Base-by-base conservation (phyloP, 331 rosid species). In the Quercus lobata region DNA sequence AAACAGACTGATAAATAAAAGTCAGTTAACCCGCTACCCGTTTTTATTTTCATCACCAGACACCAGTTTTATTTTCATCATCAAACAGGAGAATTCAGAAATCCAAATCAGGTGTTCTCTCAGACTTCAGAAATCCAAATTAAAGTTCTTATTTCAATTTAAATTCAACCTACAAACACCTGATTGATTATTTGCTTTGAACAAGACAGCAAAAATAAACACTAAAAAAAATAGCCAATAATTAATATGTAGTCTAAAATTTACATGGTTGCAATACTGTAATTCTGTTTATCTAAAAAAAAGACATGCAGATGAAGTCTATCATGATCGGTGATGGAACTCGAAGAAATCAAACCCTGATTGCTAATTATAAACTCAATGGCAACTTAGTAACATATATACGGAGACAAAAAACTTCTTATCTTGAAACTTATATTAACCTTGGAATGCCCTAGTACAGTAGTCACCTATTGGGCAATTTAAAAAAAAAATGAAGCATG, bases 321-420 rank as follows among this genome's bases (percentile, higher is more conserved):
- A 62, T 16, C 69, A 62, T 27, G 69, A 63, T 15, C n/a, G 18
- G 5, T 19, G 30, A 63, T 2, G 21, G n/a, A 29, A 29, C 69
- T 5, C 11, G 4, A 16, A 29, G 37, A 62, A 62, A 62, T 11
- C 37, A 62, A 27, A 27, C 21, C 30, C 16, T 24, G 21, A 35
- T 63, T 17, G 18, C 37, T 63, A 10, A 17, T 30, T 18, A 66
- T 30, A 32, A 66, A 1, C 22, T 18, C 14, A 3, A 17, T 5
- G 35, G 71, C 46, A 66, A 34, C 7, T 32, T 32, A 18, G 52
- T 34, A 18, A 18, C 54, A 7, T 79, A 44, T 80, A 53, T 85
- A 76, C 86, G 79, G 16, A 75, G 35, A 82, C 54, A n/a, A 69
- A 53, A 30, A 34, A 34, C 46, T 61, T 66, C 71, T 74, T 44